These are phyloP conservation scores for Rhizopogon vinicolor DNA, from an alignment of 768 basidiomycete genomes.

Conservation along the genomic window DNA sequence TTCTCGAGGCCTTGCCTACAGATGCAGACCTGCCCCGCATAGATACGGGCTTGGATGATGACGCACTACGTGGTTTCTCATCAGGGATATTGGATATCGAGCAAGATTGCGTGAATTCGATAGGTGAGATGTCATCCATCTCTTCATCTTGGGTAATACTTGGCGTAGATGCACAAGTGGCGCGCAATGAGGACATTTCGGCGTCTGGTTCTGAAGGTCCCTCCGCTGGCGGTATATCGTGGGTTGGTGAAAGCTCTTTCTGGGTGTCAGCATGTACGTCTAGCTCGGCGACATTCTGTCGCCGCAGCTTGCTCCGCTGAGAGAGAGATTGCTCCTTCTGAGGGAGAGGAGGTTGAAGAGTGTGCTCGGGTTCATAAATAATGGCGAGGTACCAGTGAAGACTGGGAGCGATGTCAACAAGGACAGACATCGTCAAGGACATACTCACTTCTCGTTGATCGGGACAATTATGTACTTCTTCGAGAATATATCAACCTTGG, in stretches of 20 bases:
- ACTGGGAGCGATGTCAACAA: conserved; percentile 36
- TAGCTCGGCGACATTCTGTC: background rate
- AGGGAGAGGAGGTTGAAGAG: conserved; percentile 47
- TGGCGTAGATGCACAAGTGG: conserved; percentile 18
- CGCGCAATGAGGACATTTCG: conserved; percentile 11
- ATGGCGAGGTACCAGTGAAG: conserved; percentile 97
- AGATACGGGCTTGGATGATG: conserved; percentile 2
- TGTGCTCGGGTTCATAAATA: conserved; percentile 74
- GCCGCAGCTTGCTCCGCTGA: conserved; percentile 1
- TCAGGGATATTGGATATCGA: conserved; percentile 6
- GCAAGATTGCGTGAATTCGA: conserved; percentile 11
- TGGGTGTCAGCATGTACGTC: background rate
- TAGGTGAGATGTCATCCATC: conserved; percentile 6
- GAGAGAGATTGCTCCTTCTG: conserved; percentile 12
- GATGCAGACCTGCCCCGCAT: background rate
- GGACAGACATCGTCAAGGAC: background rate
- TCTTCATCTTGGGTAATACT: conserved; percentile 12
- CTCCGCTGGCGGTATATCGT: background rate
- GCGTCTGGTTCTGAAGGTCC: conserved; percentile 8
- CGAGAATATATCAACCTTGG: conserved; percentile 78
- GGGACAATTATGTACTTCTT: conserved; percentile 95
- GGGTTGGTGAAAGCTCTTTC: background rate
- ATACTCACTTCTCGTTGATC: conserved; percentile 88
- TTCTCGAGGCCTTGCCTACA: background rate
- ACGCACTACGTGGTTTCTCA: conserved; percentile 5